These are phyloP conservation scores for Castanopsis chinensis DNA, from an alignment of 306 rosid species.

Conservation along the genomic window DNA sequence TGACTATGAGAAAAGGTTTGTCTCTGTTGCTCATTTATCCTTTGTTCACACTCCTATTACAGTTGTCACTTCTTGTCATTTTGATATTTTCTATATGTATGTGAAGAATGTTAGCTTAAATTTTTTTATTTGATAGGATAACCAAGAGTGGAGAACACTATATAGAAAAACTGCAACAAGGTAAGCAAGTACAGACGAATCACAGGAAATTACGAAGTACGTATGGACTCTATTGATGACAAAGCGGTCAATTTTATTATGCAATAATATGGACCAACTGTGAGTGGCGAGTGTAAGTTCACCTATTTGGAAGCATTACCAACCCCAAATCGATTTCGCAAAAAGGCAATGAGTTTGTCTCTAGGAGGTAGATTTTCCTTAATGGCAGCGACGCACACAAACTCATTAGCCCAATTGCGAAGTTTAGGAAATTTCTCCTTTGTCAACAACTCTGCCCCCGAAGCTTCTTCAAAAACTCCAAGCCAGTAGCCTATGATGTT, in stretches of 20 bases:
- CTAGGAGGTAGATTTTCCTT: constrained; percentile 27
- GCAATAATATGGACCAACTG: not conserved
- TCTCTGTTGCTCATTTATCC: no score
- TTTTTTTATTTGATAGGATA: no score
- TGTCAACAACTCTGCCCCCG: constrained; percentile 21
- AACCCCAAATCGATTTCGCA: constrained; percentile 1
- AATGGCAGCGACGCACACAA: constrained; percentile 2
- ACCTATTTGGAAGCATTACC: constrained; percentile 8
- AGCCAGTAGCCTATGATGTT: constrained; percentile 28
- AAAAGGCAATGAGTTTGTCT: constrained; percentile 27
- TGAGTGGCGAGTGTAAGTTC: not conserved
- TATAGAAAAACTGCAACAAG: no score
- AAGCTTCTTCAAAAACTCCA: constrained; percentile 18
- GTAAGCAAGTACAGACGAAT: no score
- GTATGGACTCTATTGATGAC: no score
- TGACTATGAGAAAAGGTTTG: no score
- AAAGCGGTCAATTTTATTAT: not conserved
- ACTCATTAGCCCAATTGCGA: constrained; percentile 25
- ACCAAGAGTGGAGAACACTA: no score
- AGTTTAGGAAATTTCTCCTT: constrained; percentile 22
- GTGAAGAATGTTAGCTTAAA: no score
- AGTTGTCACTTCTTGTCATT: no score
- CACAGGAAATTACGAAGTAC: no score
- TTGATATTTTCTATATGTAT: no score
- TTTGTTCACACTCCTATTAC: no score